Base-by-base conservation (phyloP, 495 filamentous ascomycete genomes). In the Cenococcum geophilum region DNA sequence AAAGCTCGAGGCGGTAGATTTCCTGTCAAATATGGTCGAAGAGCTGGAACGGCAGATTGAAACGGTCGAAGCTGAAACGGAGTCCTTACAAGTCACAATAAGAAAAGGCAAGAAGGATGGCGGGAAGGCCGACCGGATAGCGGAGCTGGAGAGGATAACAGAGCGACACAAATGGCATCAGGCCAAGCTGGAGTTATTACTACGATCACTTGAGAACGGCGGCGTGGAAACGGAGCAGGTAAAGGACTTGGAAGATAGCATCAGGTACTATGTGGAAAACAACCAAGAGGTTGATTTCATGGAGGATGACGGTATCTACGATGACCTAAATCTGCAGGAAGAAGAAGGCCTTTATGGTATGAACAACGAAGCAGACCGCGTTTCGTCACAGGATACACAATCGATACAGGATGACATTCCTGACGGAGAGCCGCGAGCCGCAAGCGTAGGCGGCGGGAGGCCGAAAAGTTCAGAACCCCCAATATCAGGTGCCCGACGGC, bases 81-180 rank as follows among this genome's bases (percentile, higher is more conserved):
- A 97, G 72, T 76, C 82, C 37, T 77, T 98, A 73, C 87, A 92
- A 61, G 89, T 86, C 16, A 92, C 86, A 32, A 80, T 96, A 75
- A 97, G 96, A 79, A 97, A 95, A 74, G 87, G 89, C 54, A 97
- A 96, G 74, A 89, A 87, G 64, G 89, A 96, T 55, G 75, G 79
- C 22, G 77, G 81, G 60, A 96, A 92, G 74, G 84, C 88, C 6
- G 92, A 96, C 60, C 85, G 93, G 51, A 82, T 97, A 76, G 84
- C 88, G 18, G 88, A 92, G 69, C 88, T 98, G 56, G 86, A 92
- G 63, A 80, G 80, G 59, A 79, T 86, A 67, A 88, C 89, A 68
- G 95, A 98, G 72, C 85, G 89, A 60, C 92, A 97, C 78, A 97
- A 96, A 75, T 97, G 89, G 88, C 95, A 98, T 70, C 85, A 92